Base-by-base conservation (phyloP, 345 rosid species). In the Turnera subulata region DNA sequence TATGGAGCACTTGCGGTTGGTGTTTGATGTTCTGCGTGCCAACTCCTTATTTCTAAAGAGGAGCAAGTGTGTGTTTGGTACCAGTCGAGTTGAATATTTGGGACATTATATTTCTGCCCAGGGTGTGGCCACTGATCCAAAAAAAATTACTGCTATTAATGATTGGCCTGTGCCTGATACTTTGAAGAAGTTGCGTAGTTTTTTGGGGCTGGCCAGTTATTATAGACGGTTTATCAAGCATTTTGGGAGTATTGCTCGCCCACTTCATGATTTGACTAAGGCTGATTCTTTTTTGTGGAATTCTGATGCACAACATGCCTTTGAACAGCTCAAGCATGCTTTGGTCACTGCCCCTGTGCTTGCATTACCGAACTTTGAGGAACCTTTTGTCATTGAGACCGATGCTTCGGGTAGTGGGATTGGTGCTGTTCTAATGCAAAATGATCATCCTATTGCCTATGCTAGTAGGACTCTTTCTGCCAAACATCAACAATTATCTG, bases 141-240 rank as follows among this genome's bases (percentile, higher is more conserved):
- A 17, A 0, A 45, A 46, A 4, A n/a, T 46, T 1, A 1, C 8
- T 0, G 0, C 11, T 0, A 18, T 46, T 0, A 0, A 5, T 1
- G 19, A 46, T 0, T 46, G 49, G 49, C 49, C 21, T 1, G 19
- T 16, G 3, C 21, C 12, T 0, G 2, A 6, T 0, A 18, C 22
- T 8, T 1, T 46, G 0, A 46, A 46, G 9, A 0, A 46, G 0
- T 11, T 46, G 0, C 4, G 48, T 3, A 3, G 49, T 8, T 46
- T 18, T 45, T 18, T 45, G 19, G 49, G 21, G 0, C 19, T 45
- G 2, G 18, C 49, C 6, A 12, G 49, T 0, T 45, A 45, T 6
- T 45, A 45, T 9, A 0, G 23, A 2, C 6, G 22, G 13, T 45
- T 45, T 18, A n/a, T n/a, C n/a, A n/a, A n/a, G n/a, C n/a, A n/a